These are phyloP conservation scores for Ceratobasidium theobromae DNA, from an alignment of 1,284 basidiomycete species.

Conservation along the genomic window DNA sequence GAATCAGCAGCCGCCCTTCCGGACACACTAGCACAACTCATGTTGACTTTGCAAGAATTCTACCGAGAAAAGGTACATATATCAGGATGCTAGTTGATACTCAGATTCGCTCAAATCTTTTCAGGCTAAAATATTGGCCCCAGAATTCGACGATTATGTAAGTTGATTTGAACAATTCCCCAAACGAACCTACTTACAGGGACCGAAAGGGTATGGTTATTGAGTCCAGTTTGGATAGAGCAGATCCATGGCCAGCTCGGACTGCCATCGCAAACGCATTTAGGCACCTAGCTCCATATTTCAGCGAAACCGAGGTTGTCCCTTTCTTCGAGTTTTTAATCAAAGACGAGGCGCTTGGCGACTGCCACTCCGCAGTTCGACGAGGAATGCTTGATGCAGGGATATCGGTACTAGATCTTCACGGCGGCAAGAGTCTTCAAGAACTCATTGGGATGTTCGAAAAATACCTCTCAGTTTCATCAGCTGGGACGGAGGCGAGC, in stretches of 20 bases:
- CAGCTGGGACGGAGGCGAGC: constrained; percentile 66
- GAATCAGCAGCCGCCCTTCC: constrained; percentile 79
- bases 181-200: background rate
- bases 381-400: constrained; percentile 87
- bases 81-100: background rate
- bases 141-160: constrained; percentile 89
- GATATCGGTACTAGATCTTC: constrained; percentile 78
- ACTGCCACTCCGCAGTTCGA: constrained; percentile 80
- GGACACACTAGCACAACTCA: constrained; percentile 57
- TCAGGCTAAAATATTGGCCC: constrained; percentile 80
- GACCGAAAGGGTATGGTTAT: constrained; percentile 84
- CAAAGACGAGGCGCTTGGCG: constrained; percentile 82
- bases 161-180: constrained; percentile 40
- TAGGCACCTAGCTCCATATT: constrained; percentile 66
- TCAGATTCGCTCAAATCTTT: constrained; percentile 20
- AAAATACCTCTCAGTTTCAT: constrained; percentile 66
- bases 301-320: constrained; percentile 66
- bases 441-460: constrained; percentile 87
- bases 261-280: constrained; percentile 77
- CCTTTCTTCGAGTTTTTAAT: constrained; percentile 90
- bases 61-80: constrained; percentile 76
- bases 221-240: constrained; percentile 80
- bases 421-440: constrained; percentile 73
- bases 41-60: constrained; percentile 60
- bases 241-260: constrained; percentile 91